Evolutionary conservation across 73 alveolate genomes (phyloP).

Genomic region (Paramecium bursaria): DNA sequence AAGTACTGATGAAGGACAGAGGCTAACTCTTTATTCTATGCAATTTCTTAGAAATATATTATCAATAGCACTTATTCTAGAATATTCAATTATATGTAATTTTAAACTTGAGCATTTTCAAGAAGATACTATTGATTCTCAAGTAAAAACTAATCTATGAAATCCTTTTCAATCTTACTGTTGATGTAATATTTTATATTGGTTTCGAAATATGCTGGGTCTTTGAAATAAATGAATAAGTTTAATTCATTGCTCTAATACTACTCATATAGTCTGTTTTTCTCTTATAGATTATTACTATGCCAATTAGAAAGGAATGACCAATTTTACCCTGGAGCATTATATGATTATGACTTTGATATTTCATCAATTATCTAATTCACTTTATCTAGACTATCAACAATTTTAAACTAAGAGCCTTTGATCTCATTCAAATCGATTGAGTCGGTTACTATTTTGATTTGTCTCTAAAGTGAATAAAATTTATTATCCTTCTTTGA

Average conservation of each 20-base stretch:
- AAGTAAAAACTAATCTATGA: conserved; percentile 72
- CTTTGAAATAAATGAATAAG: conserved; percentile 79
- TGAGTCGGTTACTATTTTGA: too few species aligned
- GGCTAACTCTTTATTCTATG: conserved; percentile 50
- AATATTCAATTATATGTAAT: conserved; percentile 59
- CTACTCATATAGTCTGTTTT: conserved; percentile 72
- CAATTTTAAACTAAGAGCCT: too few species aligned
- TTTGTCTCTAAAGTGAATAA: too few species aligned
- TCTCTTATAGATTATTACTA: conserved; percentile 68
- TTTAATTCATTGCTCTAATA: conserved; percentile 78
- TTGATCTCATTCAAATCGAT: too few species aligned
- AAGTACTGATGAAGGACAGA: conserved; percentile 41
- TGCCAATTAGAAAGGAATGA: conserved; percentile 75
- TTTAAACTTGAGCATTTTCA: conserved; percentile 47
- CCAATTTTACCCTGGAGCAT: too few species aligned
- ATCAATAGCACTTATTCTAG: conserved; percentile 73
- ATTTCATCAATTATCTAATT: too few species aligned
- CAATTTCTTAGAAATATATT: conserved; percentile 15
- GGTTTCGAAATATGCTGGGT: conserved; percentile 72
- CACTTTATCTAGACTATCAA: too few species aligned
- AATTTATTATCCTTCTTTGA: too few species aligned
- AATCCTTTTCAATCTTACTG: conserved; percentile 80
- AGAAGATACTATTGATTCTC: conserved; percentile 60
- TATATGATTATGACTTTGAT: too few species aligned
- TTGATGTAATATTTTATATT: conserved; percentile 75